Evolutionary conservation across 2,329 filamentous ascomycete species (phyloP), one percentile per base, ranked within the genome.

Genomic region (Colletotrichum spinosum): DNA sequence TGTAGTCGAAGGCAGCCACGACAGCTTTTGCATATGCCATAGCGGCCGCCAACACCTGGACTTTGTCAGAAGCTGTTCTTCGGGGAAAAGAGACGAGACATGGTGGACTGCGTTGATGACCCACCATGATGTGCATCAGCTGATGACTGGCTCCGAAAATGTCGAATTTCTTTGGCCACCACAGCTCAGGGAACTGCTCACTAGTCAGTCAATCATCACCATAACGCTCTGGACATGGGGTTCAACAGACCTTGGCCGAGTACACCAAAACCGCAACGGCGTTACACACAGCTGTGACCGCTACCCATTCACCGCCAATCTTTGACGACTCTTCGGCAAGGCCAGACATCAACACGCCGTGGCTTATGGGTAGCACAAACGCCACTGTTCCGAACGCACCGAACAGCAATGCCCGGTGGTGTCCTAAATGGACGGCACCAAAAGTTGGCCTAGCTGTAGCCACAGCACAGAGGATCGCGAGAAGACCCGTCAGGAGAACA

Each of bases 121-220:
- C 12, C 12, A 84, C 81, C 65, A 80, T 74, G 2, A 83, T 66
- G 62, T 86, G 83, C 72, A 86, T 80, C 25, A 83, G 70, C 70
- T 85, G 81, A 69, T 85, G 83, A 60, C 80, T 83, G 1, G 80
- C 76, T 2, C 82, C 82, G 17, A 80, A 73, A 2, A 84, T 70
- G 64, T 85, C 83, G 54, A 84, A 84, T 3, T 60, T 72, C 12
- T 75, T 73, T 3, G 79, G 81, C 45, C 72, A 79, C 74, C 78
- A 80, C 53, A 73, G 72, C 68, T 84, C 82, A 0, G 82, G 82
- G 12, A 83, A 72, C 78, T 81, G 52, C 8, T 35, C 3, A 7
- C 6, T 9, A 25, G 44, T 50, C 12, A 25, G 44, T 50, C 12
- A 58, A 50, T 39, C 42, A 45, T n/a, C 42, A 5, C 48, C 25